Evolutionary conservation across 2,329 filamentous ascomycete genomes (phyloP).

Genomic region (Diplocarpon rosae): DNA sequence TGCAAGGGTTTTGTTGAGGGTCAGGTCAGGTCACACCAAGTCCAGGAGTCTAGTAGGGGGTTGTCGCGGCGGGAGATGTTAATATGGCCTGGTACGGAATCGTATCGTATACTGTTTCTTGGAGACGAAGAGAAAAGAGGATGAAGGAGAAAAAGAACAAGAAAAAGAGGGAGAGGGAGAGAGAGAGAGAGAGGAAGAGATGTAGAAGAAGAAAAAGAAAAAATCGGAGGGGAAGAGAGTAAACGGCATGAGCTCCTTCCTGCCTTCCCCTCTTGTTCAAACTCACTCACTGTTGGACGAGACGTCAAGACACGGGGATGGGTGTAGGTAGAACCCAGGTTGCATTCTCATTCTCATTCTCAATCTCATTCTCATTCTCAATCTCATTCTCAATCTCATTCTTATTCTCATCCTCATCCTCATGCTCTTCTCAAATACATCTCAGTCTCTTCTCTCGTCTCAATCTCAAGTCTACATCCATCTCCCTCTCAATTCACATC

Average conservation of each 20-base stretch:
- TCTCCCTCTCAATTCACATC: not conserved
- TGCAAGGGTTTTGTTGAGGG: not conserved
- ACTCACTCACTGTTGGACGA: no score
- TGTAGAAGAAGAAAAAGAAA: not conserved
- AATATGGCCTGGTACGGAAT: not conserved
- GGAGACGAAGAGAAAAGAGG: not conserved
- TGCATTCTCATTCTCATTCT: not conserved
- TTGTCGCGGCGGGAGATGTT: not conserved
- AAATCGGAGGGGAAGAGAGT: not conserved
- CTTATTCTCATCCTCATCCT: not conserved
- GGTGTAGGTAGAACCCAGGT: no score
- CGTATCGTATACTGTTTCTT: not conserved
- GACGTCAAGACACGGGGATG: no score
- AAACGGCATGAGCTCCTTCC: not conserved
- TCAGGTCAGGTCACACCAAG: no score
- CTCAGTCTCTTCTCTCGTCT: not conserved
- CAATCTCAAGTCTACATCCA: not conserved
- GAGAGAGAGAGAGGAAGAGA: not conserved
- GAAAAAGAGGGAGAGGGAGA: not conserved
- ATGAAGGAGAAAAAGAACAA: not conserved
- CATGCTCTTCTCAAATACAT: no score
- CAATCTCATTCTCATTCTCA: not conserved
- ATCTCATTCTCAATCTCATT: not conserved
- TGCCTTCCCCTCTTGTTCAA: no score
- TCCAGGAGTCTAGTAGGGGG: no score